These are phyloP conservation scores for Botryosphaeria dothidea DNA, from an alignment of 2,329 filamentous ascomycete genomes.

Conservation along the genomic window DNA sequence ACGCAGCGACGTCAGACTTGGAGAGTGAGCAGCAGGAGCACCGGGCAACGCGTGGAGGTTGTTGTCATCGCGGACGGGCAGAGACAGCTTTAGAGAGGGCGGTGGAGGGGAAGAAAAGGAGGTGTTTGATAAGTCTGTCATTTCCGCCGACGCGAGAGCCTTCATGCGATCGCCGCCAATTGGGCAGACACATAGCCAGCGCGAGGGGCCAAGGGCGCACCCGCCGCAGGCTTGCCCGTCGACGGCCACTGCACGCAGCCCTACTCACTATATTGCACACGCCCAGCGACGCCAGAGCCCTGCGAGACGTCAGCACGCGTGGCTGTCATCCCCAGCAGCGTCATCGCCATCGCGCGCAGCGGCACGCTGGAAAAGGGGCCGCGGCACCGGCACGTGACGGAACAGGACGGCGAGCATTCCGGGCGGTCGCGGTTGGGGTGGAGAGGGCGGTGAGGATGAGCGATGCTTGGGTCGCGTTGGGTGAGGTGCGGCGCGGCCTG, in stretches of 20 bases:
- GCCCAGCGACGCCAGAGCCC: background rate
- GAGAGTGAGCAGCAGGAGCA: slow-evolving; percentile 15
- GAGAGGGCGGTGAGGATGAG: background rate
- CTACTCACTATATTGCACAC: background rate
- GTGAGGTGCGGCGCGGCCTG: background rate
- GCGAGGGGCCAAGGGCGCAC: background rate
- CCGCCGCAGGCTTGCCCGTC: background rate
- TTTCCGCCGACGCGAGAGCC: slow-evolving; percentile 18
- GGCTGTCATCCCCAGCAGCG: background rate
- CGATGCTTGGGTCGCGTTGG: background rate
- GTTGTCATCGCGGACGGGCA: slow-evolving; percentile 10
- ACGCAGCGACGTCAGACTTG: slow-evolving; percentile 15
- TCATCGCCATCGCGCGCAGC: background rate
- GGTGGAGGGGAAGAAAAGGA: slow-evolving; percentile 30
- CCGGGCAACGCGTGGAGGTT: slow-evolving; percentile 16
- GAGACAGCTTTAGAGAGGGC: slow-evolving; percentile 16
- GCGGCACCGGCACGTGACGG: background rate
- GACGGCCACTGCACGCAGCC: background rate
- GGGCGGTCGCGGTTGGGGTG: background rate
- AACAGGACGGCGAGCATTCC: background rate
- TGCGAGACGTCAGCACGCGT: background rate
- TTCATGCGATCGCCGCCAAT: slow-evolving; percentile 18
- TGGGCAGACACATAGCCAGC: background rate
- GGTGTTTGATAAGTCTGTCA: slow-evolving; percentile 22
- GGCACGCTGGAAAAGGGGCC: background rate